phyloP scores from a whole-genome alignment of 1,139 yeast species.

The Diutina neorugosa region DNA sequence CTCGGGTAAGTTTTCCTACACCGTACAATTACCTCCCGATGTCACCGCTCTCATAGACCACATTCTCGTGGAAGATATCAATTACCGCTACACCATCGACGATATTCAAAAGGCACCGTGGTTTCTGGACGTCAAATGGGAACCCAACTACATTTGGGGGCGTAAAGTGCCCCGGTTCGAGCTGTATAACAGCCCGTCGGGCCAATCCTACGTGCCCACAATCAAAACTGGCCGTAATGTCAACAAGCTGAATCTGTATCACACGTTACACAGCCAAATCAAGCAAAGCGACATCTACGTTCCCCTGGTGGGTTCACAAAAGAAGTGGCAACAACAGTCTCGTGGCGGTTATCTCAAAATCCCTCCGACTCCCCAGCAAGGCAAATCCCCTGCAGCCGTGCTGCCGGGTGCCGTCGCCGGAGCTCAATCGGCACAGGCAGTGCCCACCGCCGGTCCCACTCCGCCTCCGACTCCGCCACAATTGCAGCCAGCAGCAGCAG shows the following conservation, averaged over 20 bases:
- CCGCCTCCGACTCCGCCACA: background rate
- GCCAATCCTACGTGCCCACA: slow-evolving; percentile 19
- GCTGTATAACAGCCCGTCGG: slow-evolving; percentile 33
- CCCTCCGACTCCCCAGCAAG: background rate
- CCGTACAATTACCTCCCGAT: slow-evolving; percentile 13
- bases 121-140: slow-evolving; percentile 33
- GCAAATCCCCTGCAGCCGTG: background rate
- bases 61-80: slow-evolving; percentile 34
- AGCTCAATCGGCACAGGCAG: background rate
- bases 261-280: slow-evolving; percentile 31
- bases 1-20: slow-evolving; percentile 68
- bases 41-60: slow-evolving; percentile 8
- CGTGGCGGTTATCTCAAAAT: slow-evolving; percentile 1
- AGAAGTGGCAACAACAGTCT: background rate
- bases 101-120: slow-evolving; percentile 16
- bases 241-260: slow-evolving; percentile 28
- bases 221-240: slow-evolving; percentile 28
- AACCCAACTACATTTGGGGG: slow-evolving; percentile 29
- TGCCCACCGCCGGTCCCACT: background rate
- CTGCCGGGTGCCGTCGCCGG: no score
- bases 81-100: slow-evolving; percentile 20
- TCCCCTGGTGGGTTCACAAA: slow-evolving; percentile 4
- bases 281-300: slow-evolving; percentile 17
- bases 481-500: background rate
- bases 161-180: slow-evolving; percentile 37